Evolutionary conservation across 164 flowering plant species (phyloP).

Genomic region (Umbellularia californica): DNA sequence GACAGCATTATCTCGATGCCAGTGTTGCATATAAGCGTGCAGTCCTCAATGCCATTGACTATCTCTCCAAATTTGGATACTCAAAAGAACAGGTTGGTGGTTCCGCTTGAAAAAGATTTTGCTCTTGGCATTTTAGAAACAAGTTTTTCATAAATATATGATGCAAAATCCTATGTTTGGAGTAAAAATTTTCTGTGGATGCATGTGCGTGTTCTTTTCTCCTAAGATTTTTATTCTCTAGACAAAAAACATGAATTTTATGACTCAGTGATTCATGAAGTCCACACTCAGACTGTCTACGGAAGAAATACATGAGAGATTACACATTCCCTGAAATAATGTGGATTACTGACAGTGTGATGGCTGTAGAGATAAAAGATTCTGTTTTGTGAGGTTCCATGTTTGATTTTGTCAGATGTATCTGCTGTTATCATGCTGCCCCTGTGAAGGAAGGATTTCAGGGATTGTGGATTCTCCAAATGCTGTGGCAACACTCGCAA

Average conservation of each 20-base stretch:
- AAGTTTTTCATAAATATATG: too few species aligned
- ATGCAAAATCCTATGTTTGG: too few species aligned
- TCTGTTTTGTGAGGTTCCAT: background rate
- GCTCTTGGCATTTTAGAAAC: too few species aligned
- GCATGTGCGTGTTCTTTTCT: background rate
- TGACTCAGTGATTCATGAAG: too few species aligned
- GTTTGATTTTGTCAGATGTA: background rate
- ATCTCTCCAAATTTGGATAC: slow-evolving; percentile 84
- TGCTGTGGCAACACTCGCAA: slow-evolving; percentile 83
- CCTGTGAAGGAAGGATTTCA: slow-evolving; percentile 69
- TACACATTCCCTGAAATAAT: too few species aligned
- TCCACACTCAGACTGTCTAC: too few species aligned
- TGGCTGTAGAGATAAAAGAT: background rate
- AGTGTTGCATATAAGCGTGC: slow-evolving; percentile 90
- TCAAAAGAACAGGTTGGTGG: slow-evolving; percentile 77
- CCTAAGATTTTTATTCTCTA: background rate
- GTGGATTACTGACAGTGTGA: background rate
- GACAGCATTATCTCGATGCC: slow-evolving; percentile 88
- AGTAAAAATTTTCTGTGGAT: too few species aligned
- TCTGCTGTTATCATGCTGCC: slow-evolving; percentile 1
- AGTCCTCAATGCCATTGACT: slow-evolving; percentile 91
- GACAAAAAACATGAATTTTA: background rate
- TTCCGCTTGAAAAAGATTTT: too few species aligned
- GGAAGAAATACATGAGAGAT: too few species aligned
- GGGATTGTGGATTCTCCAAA: slow-evolving; percentile 90